phyloP scores from a whole-genome alignment of 768 basidiomycete species.

The Wakefieldia striispora region DNA sequence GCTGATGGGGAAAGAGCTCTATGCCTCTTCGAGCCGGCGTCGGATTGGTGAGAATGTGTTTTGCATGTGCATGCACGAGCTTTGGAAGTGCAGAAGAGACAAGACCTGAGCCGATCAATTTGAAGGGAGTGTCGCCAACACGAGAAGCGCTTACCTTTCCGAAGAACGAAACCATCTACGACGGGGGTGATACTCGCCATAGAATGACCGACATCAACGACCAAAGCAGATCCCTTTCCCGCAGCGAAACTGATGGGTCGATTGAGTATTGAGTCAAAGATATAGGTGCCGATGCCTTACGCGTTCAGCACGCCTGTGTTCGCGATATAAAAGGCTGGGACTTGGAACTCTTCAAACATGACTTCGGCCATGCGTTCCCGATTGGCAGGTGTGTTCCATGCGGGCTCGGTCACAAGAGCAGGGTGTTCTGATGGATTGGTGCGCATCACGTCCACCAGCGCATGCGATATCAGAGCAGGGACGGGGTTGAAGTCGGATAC shows the following conservation, averaged over 20 bases:
- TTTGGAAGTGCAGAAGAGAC: constrained; percentile 70
- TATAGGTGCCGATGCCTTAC: constrained; percentile 44
- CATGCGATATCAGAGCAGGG: constrained; percentile 68
- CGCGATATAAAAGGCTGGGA: constrained; percentile 95
- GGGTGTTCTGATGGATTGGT: constrained; percentile 84
- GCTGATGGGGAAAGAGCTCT: constrained; percentile 80
- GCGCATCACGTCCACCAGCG: constrained; percentile 72
- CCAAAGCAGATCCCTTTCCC: constrained; percentile 95
- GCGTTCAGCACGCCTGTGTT: constrained; percentile 93
- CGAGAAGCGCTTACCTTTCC: constrained; percentile 64
- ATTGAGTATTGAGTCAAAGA: constrained; percentile 9
- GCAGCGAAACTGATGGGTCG: constrained; percentile 74
- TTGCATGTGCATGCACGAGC: constrained; percentile 79
- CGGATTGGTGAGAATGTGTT: constrained; percentile 56
- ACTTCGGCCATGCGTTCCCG: constrained; percentile 95
- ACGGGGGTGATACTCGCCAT: constrained; percentile 92
- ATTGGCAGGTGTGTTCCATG: constrained; percentile 94
- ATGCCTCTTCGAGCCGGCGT: constrained; percentile 53
- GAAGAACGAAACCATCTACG: constrained; percentile 94
- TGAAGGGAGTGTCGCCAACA: not conserved
- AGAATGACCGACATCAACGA: constrained; percentile 90
- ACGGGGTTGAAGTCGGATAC: constrained; percentile 79
- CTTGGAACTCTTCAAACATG: constrained; percentile 94
- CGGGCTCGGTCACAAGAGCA: constrained; percentile 88
- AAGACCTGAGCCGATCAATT: constrained; percentile 56